Percentiles rank a stretch among this genome's conserved stretches.
Conservation (phyloP, 2,329 filamentous ascomycete species). For the Aspergillus fructus region DNA sequence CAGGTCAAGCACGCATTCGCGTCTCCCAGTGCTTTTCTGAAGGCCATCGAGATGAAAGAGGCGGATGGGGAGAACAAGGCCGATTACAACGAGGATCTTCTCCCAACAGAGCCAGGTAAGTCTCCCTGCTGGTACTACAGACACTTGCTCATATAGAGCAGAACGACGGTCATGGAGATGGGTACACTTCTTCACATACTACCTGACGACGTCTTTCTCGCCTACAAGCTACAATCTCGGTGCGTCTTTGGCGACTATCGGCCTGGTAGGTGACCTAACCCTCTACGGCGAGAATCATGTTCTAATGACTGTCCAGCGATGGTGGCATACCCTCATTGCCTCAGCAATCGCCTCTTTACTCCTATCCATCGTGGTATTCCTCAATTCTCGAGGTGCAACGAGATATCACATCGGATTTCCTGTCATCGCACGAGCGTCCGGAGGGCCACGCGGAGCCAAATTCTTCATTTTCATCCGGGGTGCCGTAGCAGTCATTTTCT, state of each 20-base stretch:
- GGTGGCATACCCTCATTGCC: conserved; percentile 29
- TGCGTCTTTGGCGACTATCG: background rate
- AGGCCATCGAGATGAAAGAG: too few relatives aligned
- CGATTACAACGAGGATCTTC: background rate
- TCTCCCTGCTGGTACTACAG: background rate
- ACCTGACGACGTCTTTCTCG: conserved; percentile 8
- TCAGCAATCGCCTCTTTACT: conserved; percentile 47
- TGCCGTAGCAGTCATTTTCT: conserved; percentile 25
- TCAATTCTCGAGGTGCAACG: conserved; percentile 45
- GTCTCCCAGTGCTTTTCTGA: too few relatives aligned
- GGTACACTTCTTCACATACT: conserved; percentile 10
- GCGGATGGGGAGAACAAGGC: too few relatives aligned
- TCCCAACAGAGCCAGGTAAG: conserved; percentile 1
- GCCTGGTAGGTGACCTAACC: conserved; percentile 9
- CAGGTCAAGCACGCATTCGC: too few relatives aligned
- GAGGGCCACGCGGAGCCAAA: conserved; percentile 45
- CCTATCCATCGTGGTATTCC: conserved; percentile 44
- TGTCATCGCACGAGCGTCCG: conserved; percentile 37
- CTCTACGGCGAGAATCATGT: too few relatives aligned
- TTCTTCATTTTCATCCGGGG: conserved; percentile 44
- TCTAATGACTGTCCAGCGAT: background rate
- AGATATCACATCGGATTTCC: conserved; percentile 48
- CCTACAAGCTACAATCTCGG: conserved; percentile 10
- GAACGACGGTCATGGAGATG: conserved; percentile 1
- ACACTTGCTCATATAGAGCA: background rate